Evolutionary conservation across 352 stramenopile species (phyloP).

Genomic region (Pythium volutum): DNA sequence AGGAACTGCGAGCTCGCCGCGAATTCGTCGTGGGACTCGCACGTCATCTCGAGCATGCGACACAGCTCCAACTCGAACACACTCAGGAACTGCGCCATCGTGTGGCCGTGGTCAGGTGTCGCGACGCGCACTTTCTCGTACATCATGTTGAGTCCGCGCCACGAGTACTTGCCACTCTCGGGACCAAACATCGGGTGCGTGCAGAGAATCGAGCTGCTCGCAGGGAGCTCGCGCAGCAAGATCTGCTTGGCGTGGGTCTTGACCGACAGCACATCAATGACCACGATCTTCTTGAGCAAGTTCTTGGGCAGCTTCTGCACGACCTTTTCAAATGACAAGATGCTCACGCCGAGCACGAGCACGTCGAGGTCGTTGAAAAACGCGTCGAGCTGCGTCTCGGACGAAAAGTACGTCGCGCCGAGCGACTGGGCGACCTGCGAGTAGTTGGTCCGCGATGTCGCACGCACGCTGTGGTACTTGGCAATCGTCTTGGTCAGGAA

Average conservation of each 20-base stretch:
- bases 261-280: conserved; percentile 98
- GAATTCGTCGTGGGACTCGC: conserved; percentile 95
- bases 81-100: conserved; percentile 90
- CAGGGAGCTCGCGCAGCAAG: conserved; percentile 88
- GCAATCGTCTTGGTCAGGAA: conserved; percentile 96
- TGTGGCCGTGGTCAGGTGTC: conserved; percentile 45
- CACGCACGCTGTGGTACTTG: conserved; percentile 89
- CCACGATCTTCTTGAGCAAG: conserved; percentile 83
- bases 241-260: conserved; percentile 96
- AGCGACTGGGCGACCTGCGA: conserved; percentile 40
- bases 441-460: conserved; percentile 88
- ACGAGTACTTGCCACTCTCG: conserved; percentile 94
- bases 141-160: conserved; percentile 94
- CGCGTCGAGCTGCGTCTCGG: conserved; percentile 63
- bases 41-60: conserved; percentile 96
- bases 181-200: conserved; percentile 99
- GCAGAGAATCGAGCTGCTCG: conserved; percentile 92
- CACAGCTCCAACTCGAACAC: conserved; percentile 97
- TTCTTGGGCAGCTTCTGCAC: conserved; percentile 58
- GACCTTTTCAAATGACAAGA: conserved; percentile 75
- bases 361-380: conserved; percentile 94
- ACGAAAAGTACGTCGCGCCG: conserved; percentile 62
- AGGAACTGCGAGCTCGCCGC: conserved; percentile 98
- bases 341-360: conserved; percentile 89
- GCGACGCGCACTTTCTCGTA: conserved; percentile 92